Base-by-base conservation (phyloP, 371 early-diverging fungal species). In the Phascolomyces articulosus region DNA sequence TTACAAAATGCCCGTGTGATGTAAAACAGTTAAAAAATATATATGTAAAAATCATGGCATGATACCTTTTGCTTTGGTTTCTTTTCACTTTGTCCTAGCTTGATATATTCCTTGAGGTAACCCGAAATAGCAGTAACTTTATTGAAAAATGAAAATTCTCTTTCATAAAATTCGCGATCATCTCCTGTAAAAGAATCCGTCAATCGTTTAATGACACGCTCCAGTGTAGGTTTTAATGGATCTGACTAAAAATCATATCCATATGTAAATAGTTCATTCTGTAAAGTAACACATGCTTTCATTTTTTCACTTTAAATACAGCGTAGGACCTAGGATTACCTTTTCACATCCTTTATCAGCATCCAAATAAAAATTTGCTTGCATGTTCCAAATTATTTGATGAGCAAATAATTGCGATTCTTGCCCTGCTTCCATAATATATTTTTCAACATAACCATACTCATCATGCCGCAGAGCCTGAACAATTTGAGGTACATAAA, bases 361-460 rank as follows among this genome's bases (percentile, higher is more conserved):
- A 87, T 92, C 86, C 67, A 98, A 91, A 93, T 88, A 83, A 47
- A 77, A 80, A 80, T 99, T 99, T 51, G 99, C 99, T 41, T 96
- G 92, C 96, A 99, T 98, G 73, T 99, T 99, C 99, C 99, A 99
- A 54, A 99, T 98, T 55, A 99, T 96, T 77, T 99, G 98, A 78
- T 99, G 99, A 4, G 98, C 95, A 85, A 99, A 99, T 31, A 95
- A 82, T 71, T 96, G 98, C 8, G 96, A 96, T 1, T 90, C 89
- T 64, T 88, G 88, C 1, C 95, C 98, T 0, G 99, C 94, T 40
- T 92, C 89, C 75, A 99, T 76, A 28, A 99, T 96, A 64, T 92
- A 97, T 55, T 90, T 88, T 74, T 97, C 96, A 7, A 95, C 91
- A 68, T 97, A 98, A 20, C 99, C 93, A 18, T 84, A 69, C 3